These are phyloP conservation scores for Groenewaldozyma tartarivorans DNA, from an alignment of 805 yeast species.

Conservation along the genomic window DNA sequence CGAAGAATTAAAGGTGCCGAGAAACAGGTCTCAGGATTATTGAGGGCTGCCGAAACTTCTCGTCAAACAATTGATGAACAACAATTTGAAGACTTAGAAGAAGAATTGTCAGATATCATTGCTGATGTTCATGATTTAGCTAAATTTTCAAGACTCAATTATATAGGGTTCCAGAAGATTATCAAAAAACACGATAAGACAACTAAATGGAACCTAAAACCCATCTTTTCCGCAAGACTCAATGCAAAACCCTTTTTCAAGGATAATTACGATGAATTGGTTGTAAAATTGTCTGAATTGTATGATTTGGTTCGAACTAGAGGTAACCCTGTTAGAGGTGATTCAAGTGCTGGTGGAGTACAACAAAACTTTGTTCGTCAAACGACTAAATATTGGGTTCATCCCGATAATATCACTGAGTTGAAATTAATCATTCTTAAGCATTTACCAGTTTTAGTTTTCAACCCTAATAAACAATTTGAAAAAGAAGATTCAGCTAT, in stretches of 20 bases:
- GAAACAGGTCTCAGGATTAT: constrained; percentile 56
- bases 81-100: constrained; percentile 66
- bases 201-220: constrained; percentile 71
- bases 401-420: constrained; percentile 96
- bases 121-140: constrained; percentile 97
- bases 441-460: constrained; percentile 93
- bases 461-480: constrained; percentile 93
- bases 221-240: constrained; percentile 86
- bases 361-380: constrained; percentile 98
- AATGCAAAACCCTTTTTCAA: constrained; percentile 93
- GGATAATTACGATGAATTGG: constrained; percentile 82
- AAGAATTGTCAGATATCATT: constrained; percentile 74
- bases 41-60: constrained; percentile 41
- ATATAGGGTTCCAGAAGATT: constrained; percentile 95
- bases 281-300: constrained; percentile 78
- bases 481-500: constrained; percentile 92
- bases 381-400: constrained; percentile 99
- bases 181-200: constrained; percentile 93
- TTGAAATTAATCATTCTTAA: constrained; percentile 84
- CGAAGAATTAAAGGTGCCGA: constrained; percentile 81
- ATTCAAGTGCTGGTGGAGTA: constrained; percentile 94
- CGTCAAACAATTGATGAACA: constrained; percentile 40
- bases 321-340: constrained; percentile 92
- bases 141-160: constrained; percentile 84
- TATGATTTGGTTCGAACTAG: constrained; percentile 92